Base-by-base conservation (phyloP, 2,329 filamentous ascomycete species). In the Aspergillus sp. region DNA sequence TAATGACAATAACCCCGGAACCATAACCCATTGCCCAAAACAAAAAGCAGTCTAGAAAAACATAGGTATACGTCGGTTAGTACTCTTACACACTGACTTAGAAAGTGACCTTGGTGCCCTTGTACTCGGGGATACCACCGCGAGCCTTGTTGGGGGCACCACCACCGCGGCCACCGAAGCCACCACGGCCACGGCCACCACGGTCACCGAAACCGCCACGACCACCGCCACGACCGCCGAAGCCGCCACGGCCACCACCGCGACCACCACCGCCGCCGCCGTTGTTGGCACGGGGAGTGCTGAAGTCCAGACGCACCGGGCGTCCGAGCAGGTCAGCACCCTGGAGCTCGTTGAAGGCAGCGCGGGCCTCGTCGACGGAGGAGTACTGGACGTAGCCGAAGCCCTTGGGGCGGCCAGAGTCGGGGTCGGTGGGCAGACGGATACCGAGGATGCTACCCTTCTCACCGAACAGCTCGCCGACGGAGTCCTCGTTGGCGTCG, bases 311-410 rank as follows among this genome's bases (percentile, higher is more conserved):
- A 70, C 93, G 91, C 68, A 97, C 83, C 56, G 85, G 78, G 70
- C 93, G 91, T 59, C 90, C 87, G 65, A 82, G 84, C 69, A 95
- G 84, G 61, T 91, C 87, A 58, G 82, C 82, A 66, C 91, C 91
- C 69, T 91, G 88, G 75, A 91, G 84, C 59, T 83, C 80, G 69
- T 89, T 83, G 69, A 91, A 87, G 23, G 88, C 93, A 70, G 82
- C 80, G 80, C 89, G 91, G 71, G 93, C 91, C 71, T 97, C 92
- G 28, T 96, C 92, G 63, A 95, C 77, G 17, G 89, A 90, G 69
- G 82, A 81, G 83, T 94, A 97, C 73, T 89, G 89, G 65, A 97
- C 89, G 76, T 97, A 97, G 58, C 91, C 93, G 78, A 96, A 97
- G 60, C 93, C 93, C 88, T 97, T 97, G 74, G 89, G 88, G 69